Evolutionary conservation across 345 rosid species (phyloP), one percentile per base, ranked within the genome.

Genomic region (Lenwebbia sp.): DNA sequence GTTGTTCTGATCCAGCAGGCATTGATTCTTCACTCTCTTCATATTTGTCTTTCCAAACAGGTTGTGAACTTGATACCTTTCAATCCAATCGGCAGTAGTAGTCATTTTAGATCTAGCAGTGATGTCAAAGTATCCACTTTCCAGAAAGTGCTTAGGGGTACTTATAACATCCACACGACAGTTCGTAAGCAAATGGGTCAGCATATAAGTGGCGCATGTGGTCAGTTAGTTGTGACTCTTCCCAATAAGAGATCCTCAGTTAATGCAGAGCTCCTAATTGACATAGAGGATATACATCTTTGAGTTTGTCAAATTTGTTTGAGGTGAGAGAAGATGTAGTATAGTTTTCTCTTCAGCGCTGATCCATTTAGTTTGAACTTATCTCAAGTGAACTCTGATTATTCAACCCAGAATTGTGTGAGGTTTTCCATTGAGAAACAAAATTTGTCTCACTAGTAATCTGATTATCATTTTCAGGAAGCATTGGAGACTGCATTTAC

Each of bases 21-120:
- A 83, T 53, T 51, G 55, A 15, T 37, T 78, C 81, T 78, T 83
- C 49, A 37, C 83, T 89, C 83, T 85, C 54, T 86, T 87, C 56
- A 82, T 60, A 3, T 82, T 41, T 84, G n/a, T 62, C 85, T 9
- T 86, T 87, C 54, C 44, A 26, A 83, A 60, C 95, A 97, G 99
- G 98, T 97, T 41, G 95, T 95, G 84, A 97, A 97, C 88, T 90
- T 97, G 94, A 97, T 97, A 84, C 99, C 99, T 53, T 96, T 97
- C 86, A 97, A 95, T 87, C 96, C 99, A 40, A 96, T 95, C 30
- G 96, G 99, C 25, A 92, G 90, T 78, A 88, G 88, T 60, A 96
- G 96, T 90, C 92, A 92, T 83, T 97, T 93, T 90, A 90, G 85
- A 78, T 94, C 98, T 30, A 94, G 96, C 84, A 84, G 90, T 13